These are phyloP conservation scores for Tolypocladium inflatum DNA, from an alignment of 2,329 filamentous ascomycete genomes.

Conservation along the genomic window DNA sequence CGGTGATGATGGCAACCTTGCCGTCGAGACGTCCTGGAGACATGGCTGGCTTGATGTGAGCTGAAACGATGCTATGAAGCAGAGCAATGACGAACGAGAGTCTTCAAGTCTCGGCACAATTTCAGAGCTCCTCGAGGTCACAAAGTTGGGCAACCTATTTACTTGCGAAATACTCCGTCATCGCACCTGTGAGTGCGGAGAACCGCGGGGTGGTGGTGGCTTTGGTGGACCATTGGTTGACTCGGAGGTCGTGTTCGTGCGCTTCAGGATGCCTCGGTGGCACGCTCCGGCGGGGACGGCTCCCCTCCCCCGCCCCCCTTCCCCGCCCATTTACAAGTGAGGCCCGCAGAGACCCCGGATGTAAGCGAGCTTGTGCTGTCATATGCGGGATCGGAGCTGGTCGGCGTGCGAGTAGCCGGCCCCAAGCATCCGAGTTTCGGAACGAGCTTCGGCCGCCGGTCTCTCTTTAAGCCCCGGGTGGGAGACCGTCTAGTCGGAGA, in stretches of 20 bases:
- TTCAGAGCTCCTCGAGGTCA: neutral
- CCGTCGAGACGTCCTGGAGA: constrained; percentile 24
- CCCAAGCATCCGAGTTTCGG: neutral
- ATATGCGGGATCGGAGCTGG: too few species aligned
- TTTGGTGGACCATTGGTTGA: too few species aligned
- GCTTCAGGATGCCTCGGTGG: neutral
- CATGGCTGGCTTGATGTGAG: constrained; percentile 4
- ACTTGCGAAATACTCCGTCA: neutral
- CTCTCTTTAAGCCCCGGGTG: neutral
- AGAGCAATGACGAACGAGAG: neutral
- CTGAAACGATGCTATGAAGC: neutral
- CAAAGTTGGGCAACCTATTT: neutral
- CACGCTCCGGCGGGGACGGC: neutral
- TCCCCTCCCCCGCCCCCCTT: neutral
- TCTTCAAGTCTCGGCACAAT: neutral
- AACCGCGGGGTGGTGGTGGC: neutral
- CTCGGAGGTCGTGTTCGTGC: neutral
- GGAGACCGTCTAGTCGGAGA: neutral
- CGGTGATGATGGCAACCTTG: constrained; percentile 35
- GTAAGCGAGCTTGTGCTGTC: too few species aligned
- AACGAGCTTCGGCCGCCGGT: neutral
- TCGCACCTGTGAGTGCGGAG: neutral
- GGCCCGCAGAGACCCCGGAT: neutral
- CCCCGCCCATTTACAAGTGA: neutral
- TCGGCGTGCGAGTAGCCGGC: neutral